Conservation (phyloP, 2,329 filamentous ascomycete species). For the Claviceps lovelessii region DNA sequence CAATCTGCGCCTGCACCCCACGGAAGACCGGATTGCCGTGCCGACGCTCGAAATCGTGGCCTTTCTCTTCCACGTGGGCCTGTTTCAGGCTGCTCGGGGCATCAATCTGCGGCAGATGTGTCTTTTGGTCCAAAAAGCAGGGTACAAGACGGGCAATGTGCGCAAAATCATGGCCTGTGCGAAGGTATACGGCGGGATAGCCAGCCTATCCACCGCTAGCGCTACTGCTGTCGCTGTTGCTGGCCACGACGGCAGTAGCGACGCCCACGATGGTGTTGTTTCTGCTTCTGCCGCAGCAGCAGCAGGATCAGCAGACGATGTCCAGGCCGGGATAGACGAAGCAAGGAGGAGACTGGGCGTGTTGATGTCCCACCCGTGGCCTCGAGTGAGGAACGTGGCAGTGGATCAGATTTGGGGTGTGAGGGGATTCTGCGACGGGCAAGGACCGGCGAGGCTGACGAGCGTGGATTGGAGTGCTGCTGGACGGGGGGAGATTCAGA, state of each 20-base stretch:
- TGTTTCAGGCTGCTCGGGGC: conserved; percentile 26
- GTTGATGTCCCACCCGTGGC: conserved; percentile 71
- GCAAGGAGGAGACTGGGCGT: conserved; percentile 55
- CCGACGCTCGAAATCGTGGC: conserved; percentile 64
- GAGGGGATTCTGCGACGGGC: conserved; percentile 16
- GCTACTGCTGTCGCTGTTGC: conserved; percentile 8
- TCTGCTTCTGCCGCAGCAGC: neutral
- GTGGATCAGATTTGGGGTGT: conserved; percentile 46
- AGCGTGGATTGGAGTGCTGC: conserved; percentile 44
- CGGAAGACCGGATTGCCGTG: conserved; percentile 56
- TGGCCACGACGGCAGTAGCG: too few species aligned
- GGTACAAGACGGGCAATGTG: conserved; percentile 72
- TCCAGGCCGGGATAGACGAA: conserved; percentile 25
- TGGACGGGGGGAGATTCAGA: conserved; percentile 31
- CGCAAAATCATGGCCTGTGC: conserved; percentile 69
- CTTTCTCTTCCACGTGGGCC: conserved; percentile 56
- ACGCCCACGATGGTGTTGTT: neutral
- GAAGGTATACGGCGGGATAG: conserved; percentile 62
- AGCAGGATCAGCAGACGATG: neutral
- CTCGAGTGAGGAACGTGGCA: conserved; percentile 48
- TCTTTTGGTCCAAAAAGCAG: conserved; percentile 57
- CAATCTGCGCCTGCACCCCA: conserved; percentile 38
- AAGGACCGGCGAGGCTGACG: conserved; percentile 24
- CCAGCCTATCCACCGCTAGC: conserved; percentile 25
- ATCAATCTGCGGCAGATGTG: conserved; percentile 46